These are phyloP conservation scores for Aureobasidium sp. DNA, from an alignment of 2,329 filamentous ascomycete species.

Conservation along the genomic window DNA sequence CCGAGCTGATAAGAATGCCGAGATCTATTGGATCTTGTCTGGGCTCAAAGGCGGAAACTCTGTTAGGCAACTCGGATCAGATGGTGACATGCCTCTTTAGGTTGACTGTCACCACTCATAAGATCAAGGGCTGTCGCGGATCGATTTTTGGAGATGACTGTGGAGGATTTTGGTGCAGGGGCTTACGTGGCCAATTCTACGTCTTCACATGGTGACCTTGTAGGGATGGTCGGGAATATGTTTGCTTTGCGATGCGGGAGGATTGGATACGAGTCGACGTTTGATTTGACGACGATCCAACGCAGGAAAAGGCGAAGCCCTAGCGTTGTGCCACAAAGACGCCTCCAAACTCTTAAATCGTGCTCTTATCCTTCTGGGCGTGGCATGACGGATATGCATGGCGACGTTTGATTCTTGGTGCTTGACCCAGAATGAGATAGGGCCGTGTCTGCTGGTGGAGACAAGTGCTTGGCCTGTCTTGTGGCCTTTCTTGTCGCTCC, in stretches of 20 bases:
- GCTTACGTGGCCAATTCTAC: neutral
- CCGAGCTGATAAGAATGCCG: slow-evolving; percentile 5
- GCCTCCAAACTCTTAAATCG: slow-evolving; percentile 1
- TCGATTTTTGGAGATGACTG: neutral
- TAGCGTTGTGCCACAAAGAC: slow-evolving; percentile 6
- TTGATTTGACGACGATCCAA: slow-evolving; percentile 2
- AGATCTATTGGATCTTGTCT: slow-evolving; percentile 8
- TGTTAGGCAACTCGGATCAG: neutral
- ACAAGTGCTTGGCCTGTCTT: slow-evolving; percentile 7
- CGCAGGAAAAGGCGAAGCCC: slow-evolving; percentile 8
- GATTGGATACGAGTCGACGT: neutral
- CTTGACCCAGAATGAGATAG: neutral
- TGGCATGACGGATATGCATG: slow-evolving; percentile 1
- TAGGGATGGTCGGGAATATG: neutral
- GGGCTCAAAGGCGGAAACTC: neutral
- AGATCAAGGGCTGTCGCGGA: neutral
- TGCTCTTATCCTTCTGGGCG: slow-evolving; percentile 3
- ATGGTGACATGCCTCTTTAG: neutral
- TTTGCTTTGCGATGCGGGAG: neutral
- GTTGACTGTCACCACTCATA: neutral
- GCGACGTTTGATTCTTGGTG: neutral
- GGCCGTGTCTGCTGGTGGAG: neutral
- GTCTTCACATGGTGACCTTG: neutral
- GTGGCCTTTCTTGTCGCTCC: neutral
- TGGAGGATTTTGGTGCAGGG: neutral